Evolutionary conservation across 441 rosid species (phyloP).

Genomic region (Rhodomyrtus psidioides): DNA sequence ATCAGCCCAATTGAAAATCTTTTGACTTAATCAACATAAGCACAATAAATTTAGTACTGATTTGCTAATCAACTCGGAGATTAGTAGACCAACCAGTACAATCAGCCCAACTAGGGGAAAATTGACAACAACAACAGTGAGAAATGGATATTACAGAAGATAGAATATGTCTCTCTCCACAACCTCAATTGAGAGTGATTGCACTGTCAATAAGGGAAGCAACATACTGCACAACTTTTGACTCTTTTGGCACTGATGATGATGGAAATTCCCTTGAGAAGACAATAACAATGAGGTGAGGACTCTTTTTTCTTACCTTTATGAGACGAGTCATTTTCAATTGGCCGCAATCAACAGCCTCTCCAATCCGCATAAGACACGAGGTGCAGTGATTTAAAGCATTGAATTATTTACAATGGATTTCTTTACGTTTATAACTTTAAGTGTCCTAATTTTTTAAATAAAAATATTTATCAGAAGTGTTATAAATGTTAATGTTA

Average conservation of each 20-base stretch:
- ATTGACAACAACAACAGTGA: not conserved
- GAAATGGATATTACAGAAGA: not conserved
- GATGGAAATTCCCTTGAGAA: not conserved
- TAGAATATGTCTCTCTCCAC: not conserved
- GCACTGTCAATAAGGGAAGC: too few relatives aligned
- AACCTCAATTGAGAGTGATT: not conserved
- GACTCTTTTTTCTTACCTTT: not conserved
- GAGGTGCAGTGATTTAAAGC: not conserved
- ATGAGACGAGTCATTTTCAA: not conserved
- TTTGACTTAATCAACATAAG: not conserved
- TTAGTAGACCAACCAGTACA: not conserved
- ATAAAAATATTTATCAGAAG: not conserved
- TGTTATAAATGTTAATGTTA: not conserved
- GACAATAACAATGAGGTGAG: not conserved
- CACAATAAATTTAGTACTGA: not conserved
- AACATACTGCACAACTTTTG: not conserved
- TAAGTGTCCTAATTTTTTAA: not conserved
- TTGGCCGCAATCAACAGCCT: not conserved
- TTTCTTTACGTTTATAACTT: not conserved
- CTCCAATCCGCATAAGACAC: not conserved
- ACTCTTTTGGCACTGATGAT: not conserved
- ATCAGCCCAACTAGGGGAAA: not conserved
- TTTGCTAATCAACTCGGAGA: not conserved
- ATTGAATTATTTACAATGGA: not conserved
- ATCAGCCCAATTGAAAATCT: not conserved